Evolutionary conservation across 768 basidiomycete genomes (phyloP).

Genomic region (Hypsizygus marmoreus): DNA sequence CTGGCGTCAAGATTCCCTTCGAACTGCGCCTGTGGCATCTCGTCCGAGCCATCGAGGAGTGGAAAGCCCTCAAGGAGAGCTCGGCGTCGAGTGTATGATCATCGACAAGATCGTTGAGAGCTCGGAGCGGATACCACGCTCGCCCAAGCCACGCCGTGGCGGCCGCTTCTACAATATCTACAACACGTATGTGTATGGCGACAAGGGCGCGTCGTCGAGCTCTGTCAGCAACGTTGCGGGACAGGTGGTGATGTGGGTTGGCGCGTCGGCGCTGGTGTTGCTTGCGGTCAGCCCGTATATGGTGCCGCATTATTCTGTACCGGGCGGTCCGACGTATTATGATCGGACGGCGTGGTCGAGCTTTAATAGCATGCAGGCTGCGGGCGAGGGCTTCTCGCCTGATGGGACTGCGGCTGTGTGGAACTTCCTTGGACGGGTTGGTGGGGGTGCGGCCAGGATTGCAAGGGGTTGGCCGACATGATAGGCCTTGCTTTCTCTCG

Average conservation of each 20-base stretch:
- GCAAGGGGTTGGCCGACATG: slow-evolving; percentile 80
- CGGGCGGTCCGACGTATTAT: slow-evolving; percentile 72
- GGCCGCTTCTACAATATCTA: slow-evolving; percentile 84
- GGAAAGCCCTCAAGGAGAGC: slow-evolving; percentile 80
- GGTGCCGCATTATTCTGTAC: slow-evolving; percentile 55
- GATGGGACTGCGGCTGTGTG: slow-evolving; percentile 66
- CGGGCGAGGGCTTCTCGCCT: slow-evolving; percentile 67
- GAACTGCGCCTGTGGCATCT: slow-evolving; percentile 52
- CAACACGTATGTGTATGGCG: slow-evolving; percentile 65
- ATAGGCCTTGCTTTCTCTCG: slow-evolving; percentile 1
- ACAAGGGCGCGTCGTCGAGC: slow-evolving; percentile 36
- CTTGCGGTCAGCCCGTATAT: slow-evolving; percentile 63
- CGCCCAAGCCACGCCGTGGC: slow-evolving; percentile 31
- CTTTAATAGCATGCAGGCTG: slow-evolving; percentile 71
- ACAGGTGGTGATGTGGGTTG: slow-evolving; percentile 59
- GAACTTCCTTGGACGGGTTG: slow-evolving; percentile 70
- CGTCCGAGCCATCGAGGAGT: slow-evolving; percentile 73
- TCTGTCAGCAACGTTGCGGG: slow-evolving; percentile 36
- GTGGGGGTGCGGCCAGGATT: slow-evolving; percentile 74
- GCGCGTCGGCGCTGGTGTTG: slow-evolving; percentile 62
- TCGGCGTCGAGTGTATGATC: slow-evolving; percentile 75
- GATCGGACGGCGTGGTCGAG: slow-evolving; percentile 80
- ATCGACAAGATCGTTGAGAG: slow-evolving; percentile 69
- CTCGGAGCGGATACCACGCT: slow-evolving; percentile 27
- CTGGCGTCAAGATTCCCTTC: slow-evolving; percentile 51